A percentile compares a stretch with the other conserved stretches of the same genome.
phyloP scores from a whole-genome alignment of 225 moss, liverwort and hornwort species.

The Bryum argenteum region DNA sequence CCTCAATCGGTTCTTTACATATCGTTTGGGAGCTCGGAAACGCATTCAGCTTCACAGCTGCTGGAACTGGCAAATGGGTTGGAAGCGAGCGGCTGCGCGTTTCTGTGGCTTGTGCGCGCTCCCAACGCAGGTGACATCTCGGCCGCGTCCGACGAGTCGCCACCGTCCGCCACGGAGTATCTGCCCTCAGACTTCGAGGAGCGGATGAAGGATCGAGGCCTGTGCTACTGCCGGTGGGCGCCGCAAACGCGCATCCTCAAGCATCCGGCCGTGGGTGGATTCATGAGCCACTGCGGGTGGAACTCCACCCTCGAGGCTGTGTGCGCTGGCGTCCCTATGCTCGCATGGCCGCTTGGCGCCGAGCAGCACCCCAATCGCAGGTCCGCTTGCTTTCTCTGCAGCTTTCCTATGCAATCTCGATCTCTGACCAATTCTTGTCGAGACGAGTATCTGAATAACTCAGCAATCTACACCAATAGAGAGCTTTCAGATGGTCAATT shows the following conservation, averaged over 20 bases:
- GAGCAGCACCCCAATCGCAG: conserved; percentile 41
- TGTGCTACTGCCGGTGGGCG: conserved; percentile 31
- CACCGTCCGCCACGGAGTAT: conserved; percentile 26
- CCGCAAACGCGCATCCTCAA: conserved; percentile 37
- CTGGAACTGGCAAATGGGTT: conserved; percentile 32
- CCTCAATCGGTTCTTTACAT: conserved; percentile 31
- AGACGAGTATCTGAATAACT: too few species aligned
- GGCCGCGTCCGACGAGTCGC: not conserved
- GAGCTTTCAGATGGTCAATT: too few species aligned
- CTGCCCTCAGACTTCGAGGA: conserved; percentile 31
- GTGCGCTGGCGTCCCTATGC: conserved; percentile 33
- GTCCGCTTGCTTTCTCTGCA: not conserved
- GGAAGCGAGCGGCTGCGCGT: conserved; percentile 25
- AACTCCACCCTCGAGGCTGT: conserved; percentile 36
- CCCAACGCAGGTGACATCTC: conserved; percentile 7
- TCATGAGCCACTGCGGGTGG: conserved; percentile 43
- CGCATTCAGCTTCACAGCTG: conserved; percentile 29
- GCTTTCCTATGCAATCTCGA: too few species aligned
- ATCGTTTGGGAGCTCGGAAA: conserved; percentile 34
- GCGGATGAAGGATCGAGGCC: conserved; percentile 22
- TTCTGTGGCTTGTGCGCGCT: conserved; percentile 38
- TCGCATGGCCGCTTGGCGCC: conserved; percentile 28
- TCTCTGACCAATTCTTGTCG: too few species aligned
- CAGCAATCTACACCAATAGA: too few species aligned
- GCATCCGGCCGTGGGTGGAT: conserved; percentile 34